These are phyloP conservation scores for Tetrahymena thermophila DNA, from an alignment of 73 alveolate species.

Conservation along the genomic window DNA sequence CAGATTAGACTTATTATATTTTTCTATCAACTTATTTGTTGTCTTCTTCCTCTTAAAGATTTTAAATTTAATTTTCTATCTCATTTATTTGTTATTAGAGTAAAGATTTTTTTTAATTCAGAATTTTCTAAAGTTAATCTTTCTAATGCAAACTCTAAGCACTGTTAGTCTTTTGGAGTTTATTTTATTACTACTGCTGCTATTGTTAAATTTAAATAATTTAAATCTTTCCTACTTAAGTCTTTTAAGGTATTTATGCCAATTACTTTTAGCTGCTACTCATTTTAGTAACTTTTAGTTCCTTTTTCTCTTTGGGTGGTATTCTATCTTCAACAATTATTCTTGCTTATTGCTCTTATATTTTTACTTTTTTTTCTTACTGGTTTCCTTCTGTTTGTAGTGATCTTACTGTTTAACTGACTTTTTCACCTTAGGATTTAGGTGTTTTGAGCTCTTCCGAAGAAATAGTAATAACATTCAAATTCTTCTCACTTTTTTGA, in stretches of 20 bases:
- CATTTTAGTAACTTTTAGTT: no score
- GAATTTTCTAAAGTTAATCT: background rate
- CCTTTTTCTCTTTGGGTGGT: background rate
- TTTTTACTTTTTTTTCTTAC: background rate
- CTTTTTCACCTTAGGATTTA: background rate
- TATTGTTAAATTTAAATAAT: no score
- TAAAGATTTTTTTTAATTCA: background rate
- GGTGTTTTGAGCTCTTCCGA: background rate
- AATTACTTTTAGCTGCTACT: background rate
- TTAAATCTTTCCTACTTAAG: background rate
- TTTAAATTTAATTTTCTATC: background rate
- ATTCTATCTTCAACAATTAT: no score
- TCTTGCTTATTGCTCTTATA: background rate
- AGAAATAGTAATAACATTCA: background rate
- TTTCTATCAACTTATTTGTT: background rate
- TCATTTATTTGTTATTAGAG: background rate
- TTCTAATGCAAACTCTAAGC: background rate
- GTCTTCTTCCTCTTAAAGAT: background rate
- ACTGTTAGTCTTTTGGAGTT: background rate
- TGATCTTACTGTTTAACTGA: background rate
- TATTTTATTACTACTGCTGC: background rate
- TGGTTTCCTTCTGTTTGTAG: background rate
- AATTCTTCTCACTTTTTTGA: background rate
- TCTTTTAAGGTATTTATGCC: no score
- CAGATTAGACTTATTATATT: background rate